Evolutionary conservation across 306 rosid species (phyloP), one percentile per base, ranked within the genome.

Genomic region (Cucurbita pepo): DNA sequence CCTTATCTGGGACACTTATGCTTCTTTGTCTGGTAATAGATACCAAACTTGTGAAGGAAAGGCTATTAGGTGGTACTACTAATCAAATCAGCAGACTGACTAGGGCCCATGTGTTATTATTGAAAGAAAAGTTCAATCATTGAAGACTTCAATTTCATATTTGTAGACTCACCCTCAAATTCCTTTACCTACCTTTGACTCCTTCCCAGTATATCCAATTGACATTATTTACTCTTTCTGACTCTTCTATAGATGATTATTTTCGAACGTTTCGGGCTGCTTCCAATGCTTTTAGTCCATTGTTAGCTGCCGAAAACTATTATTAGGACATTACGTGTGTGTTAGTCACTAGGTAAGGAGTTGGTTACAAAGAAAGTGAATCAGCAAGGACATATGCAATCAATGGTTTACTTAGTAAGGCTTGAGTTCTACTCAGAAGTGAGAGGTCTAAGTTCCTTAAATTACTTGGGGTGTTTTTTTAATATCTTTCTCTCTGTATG

Each of bases 181-280:
- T 67, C 41, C 41, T 47, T 21, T 67, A 50, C 74, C 74, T 50
- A 69, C 47, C 74, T 69, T 69, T 25, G 59, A 50, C 58, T 69
- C 12, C 55, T 67, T 15, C 55, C 56, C 51, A 47, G 51, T 3
- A 47, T 47, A 45, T 15, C n/a, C 18, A 67, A 47, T 67, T 67
- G 56, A 45, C 72, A 47, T 47, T 22, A 21, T 67, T 45, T 18
- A 64, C 71, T 43, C 71, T 64, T 40, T 41, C 53, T n/a, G 2
- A 63, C 70, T 38, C 52, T 18, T 63, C 21, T 5, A 9, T 41
- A 41, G 14, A 40, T 40, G 13, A 16, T 18, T 63, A 5, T 63
- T n/a, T 37, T 38, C 7, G 12, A 16, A 62, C 69, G 14, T 15
- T 22, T 62, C 18, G 8, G 0, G 14, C 48, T 62, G 25, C 69